Evolutionary conservation across 768 basidiomycete genomes (phyloP).

Genomic region (Leccinum rimulosum): DNA sequence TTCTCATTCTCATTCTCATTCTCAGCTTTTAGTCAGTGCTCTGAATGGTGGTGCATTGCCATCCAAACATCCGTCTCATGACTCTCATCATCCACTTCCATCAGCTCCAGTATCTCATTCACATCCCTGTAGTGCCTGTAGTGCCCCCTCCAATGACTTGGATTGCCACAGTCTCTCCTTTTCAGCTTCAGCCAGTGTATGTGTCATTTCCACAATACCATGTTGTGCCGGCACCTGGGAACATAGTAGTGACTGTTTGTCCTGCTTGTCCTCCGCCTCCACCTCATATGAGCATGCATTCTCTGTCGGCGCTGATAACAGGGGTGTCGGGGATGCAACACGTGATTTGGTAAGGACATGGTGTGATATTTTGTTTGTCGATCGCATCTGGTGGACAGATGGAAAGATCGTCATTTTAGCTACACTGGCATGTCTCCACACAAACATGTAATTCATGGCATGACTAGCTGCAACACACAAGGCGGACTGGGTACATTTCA

Average conservation of each 20-base stretch:
- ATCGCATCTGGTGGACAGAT: too few species aligned
- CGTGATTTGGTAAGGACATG: too few species aligned
- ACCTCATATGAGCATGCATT: too few species aligned
- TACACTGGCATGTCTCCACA: too few species aligned
- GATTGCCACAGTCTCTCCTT: constrained; percentile 13
- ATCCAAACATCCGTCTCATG: not conserved
- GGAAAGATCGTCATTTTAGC: constrained; percentile 17
- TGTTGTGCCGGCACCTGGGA: constrained; percentile 8
- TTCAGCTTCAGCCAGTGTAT: constrained; percentile 17
- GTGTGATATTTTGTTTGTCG: too few species aligned
- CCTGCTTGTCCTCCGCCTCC: too few species aligned
- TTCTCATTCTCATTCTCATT: not conserved
- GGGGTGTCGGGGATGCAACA: too few species aligned
- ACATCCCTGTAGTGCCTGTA: constrained; percentile 7
- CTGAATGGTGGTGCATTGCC: constrained; percentile 6
- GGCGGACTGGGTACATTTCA: too few species aligned
- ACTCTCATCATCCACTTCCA: constrained; percentile 5
- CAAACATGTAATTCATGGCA: too few species aligned
- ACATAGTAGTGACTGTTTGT: too few species aligned
- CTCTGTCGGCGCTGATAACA: too few species aligned
- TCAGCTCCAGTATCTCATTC: constrained; percentile 3
- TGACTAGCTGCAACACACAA: too few species aligned
- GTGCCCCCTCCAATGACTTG: constrained; percentile 11
- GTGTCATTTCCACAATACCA: constrained; percentile 23
- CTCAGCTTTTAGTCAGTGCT: not conserved